Evolutionary conservation across 331 rosid species (phyloP).

Genomic region (Rhamnella rubrinervis): DNA sequence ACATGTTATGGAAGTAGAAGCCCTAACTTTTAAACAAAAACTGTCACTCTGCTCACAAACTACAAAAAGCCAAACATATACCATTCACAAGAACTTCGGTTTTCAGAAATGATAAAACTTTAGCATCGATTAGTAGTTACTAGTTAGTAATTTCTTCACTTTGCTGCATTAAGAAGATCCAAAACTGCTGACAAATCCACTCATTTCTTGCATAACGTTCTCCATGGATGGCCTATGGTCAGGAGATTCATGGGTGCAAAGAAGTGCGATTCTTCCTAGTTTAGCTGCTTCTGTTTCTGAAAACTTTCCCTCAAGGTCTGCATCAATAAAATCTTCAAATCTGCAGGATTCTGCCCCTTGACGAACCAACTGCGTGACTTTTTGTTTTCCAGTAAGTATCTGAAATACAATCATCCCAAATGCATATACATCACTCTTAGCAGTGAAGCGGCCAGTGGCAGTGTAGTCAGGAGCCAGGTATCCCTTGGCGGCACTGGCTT

Average conservation of each 20-base stretch:
- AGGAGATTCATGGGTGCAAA: slow-evolving; percentile 67
- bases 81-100: slow-evolving; percentile 4
- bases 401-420: slow-evolving; percentile 80
- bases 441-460: slow-evolving; percentile 64
- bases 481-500: slow-evolving; percentile 90
- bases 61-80: slow-evolving; percentile 1
- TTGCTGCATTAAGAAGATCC: slow-evolving; percentile 9
- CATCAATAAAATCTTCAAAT: slow-evolving; percentile 54
- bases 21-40: slow-evolving; percentile 1
- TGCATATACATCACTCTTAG: slow-evolving; percentile 75
- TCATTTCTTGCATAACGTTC: slow-evolving; percentile 43
- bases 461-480: slow-evolving; percentile 86
- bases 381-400: slow-evolving; percentile 65
- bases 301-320: slow-evolving; percentile 67
- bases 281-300: slow-evolving; percentile 61
- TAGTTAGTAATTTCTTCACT: slow-evolving; percentile 29
- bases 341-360: slow-evolving; percentile 37
- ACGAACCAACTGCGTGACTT: slow-evolving; percentile 36
- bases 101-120: slow-evolving; percentile 7
- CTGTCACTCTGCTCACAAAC: slow-evolving; percentile 4
- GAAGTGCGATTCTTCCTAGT: slow-evolving; percentile 57
- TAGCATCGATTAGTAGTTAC: slow-evolving; percentile 6
- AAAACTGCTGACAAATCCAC: slow-evolving; percentile 17
- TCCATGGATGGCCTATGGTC: slow-evolving; percentile 64
- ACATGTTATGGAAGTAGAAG: slow-evolving; percentile 1